Conservation (phyloP, 805 yeast genomes). For the Lipomyces mesembrius region DNA sequence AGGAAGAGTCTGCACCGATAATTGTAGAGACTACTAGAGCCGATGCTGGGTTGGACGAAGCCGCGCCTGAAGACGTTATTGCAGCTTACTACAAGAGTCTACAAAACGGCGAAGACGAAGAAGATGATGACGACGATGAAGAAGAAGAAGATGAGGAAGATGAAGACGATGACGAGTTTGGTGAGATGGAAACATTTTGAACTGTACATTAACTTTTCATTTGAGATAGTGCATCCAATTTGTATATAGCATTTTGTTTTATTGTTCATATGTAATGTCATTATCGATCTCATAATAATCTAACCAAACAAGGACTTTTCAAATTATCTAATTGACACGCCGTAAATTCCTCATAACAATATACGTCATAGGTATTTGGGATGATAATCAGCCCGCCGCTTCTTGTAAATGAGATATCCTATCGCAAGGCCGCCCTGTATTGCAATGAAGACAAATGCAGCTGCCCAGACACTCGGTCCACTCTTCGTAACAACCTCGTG, state of each 20-base stretch:
- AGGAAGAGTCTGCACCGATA: background rate
- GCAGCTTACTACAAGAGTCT: slow-evolving; percentile 77
- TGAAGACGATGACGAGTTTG: slow-evolving; percentile 44
- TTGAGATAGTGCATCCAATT: background rate
- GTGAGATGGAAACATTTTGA: slow-evolving; percentile 16
- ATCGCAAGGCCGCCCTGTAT: slow-evolving; percentile 41
- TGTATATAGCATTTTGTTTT: background rate
- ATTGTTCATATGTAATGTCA: background rate
- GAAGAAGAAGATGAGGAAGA: slow-evolving; percentile 44
- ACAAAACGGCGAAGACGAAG: slow-evolving; percentile 65
- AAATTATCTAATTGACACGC: background rate
- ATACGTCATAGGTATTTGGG: slow-evolving; percentile 31
- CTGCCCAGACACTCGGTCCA: slow-evolving; percentile 42
- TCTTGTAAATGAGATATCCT: slow-evolving; percentile 44
- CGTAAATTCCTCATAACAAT: background rate
- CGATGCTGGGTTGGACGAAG: slow-evolving; percentile 19
- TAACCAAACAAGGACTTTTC: background rate
- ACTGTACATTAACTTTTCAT: background rate
- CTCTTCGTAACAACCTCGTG: slow-evolving; percentile 39
- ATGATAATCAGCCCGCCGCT: slow-evolving; percentile 31
- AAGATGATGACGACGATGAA: slow-evolving; percentile 55
- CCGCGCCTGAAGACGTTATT: slow-evolving; percentile 58
- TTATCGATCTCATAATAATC: background rate
- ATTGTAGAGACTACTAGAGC: slow-evolving; percentile 39
- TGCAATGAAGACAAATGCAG: slow-evolving; percentile 37